Evolutionary conservation across 352 stramenopile genomes (phyloP).

Genomic region (Pseudoperonospora humuli): DNA sequence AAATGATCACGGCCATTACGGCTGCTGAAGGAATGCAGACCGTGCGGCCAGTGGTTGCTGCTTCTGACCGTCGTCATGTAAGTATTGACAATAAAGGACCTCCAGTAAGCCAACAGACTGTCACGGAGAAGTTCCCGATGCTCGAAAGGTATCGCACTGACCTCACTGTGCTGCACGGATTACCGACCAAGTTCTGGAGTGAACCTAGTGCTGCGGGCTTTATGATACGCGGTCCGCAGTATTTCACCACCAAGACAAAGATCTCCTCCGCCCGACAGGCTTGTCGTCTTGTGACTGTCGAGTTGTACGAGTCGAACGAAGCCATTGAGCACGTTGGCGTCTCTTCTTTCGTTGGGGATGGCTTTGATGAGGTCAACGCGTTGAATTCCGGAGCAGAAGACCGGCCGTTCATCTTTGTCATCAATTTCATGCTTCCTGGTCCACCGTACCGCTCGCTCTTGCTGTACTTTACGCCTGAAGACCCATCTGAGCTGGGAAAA

Average conservation of each 20-base stretch:
- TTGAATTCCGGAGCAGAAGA: constrained; percentile 16
- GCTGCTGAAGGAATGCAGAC: constrained; percentile 17
- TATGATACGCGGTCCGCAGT: constrained; percentile 56
- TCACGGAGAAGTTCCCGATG: constrained; percentile 48
- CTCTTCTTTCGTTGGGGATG: constrained; percentile 49
- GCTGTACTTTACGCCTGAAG: constrained; percentile 71
- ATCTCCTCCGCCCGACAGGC: constrained; percentile 47
- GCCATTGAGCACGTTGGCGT: constrained; percentile 57
- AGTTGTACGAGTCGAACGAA: constrained; percentile 52
- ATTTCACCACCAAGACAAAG: constrained; percentile 56
- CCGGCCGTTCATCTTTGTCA: constrained; percentile 54
- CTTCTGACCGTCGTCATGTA: constrained; percentile 6
- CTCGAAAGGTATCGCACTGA: constrained; percentile 62
- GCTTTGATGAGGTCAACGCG: constrained; percentile 19
- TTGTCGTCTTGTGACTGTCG: constrained; percentile 57
- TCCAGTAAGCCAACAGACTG: constrained; percentile 39
- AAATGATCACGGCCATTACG: constrained; percentile 67
- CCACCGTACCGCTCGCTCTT: constrained; percentile 61
- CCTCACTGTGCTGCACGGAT: constrained; percentile 35
- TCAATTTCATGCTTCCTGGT: constrained; percentile 78
- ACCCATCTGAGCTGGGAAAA: constrained; percentile 46
- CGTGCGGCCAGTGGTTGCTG: constrained; percentile 19
- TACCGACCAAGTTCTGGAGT: constrained; percentile 77
- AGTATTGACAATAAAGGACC: constrained; percentile 13
- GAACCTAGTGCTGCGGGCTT: constrained; percentile 61